These are phyloP conservation scores for Raffaelea ambrosiae DNA, from an alignment of 2,329 filamentous ascomycete species.

Conservation along the genomic window DNA sequence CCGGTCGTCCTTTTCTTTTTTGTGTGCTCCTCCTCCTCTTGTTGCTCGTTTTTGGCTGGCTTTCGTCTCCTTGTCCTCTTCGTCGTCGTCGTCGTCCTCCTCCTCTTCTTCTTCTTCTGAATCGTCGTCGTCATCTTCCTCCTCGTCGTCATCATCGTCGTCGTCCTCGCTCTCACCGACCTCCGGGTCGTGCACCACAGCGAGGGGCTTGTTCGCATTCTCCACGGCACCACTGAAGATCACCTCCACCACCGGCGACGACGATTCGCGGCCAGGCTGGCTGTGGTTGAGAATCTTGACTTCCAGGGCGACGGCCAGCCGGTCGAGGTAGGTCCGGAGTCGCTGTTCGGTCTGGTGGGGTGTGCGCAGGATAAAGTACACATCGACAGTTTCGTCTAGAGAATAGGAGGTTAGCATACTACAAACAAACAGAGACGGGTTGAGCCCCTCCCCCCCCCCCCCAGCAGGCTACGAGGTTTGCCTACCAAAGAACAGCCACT, in stretches of 20 bases:
- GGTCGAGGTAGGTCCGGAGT: conserved; percentile 49
- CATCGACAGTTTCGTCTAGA: conserved; percentile 63
- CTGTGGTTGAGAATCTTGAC: conserved; percentile 54
- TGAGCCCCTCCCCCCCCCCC: not conserved
- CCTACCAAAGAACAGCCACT: conserved; percentile 66
- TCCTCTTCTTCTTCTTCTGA: conserved; percentile 16
- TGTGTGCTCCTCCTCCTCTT: conserved; percentile 11
- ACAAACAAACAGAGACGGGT: not conserved
- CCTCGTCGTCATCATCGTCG: not conserved
- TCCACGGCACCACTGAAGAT: conserved; percentile 49
- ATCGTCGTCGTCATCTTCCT: conserved; percentile 22
- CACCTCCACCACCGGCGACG: conserved; percentile 43
- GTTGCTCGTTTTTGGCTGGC: conserved; percentile 13
- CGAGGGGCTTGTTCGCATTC: conserved; percentile 40
- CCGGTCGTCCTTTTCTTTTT: not conserved
- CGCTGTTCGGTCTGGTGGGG: conserved; percentile 48
- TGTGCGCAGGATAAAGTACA: conserved; percentile 61
- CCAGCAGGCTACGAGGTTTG: too few relatives aligned
- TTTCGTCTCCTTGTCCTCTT: conserved; percentile 21
- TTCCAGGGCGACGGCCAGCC: conserved; percentile 59
- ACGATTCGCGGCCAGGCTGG: conserved; percentile 32
- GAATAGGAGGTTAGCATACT: not conserved
- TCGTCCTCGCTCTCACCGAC: conserved; percentile 14
- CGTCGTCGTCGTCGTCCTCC: conserved; percentile 10
- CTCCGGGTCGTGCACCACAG: conserved; percentile 34